Evolutionary conservation across 2,329 filamentous ascomycete species (phyloP).

Genomic region (Aspergillus udagawae): DNA sequence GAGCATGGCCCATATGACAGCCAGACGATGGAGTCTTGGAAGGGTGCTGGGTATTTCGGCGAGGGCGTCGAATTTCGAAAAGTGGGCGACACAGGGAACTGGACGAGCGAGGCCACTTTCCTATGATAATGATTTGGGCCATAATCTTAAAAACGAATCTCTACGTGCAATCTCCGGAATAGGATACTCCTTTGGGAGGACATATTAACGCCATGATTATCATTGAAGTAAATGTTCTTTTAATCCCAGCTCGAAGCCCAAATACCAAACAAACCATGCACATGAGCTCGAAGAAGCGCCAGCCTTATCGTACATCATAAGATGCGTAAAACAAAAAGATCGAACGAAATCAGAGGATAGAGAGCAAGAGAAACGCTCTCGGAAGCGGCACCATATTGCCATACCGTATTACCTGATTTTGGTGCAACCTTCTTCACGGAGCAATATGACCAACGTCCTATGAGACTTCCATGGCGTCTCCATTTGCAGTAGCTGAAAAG

Average conservation of each 20-base stretch:
- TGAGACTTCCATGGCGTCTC: constrained; percentile 68
- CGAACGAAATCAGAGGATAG: constrained; percentile 13
- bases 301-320: constrained; percentile 37
- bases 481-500: constrained; percentile 52
- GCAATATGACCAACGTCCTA: constrained; percentile 26
- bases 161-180: constrained; percentile 8
- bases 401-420: neutral
- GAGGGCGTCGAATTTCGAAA: constrained; percentile 75
- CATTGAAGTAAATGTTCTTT: constrained; percentile 14
- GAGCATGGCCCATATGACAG: constrained; percentile 85
- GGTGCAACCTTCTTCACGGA: neutral
- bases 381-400: neutral
- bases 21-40: constrained; percentile 84
- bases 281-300: constrained; percentile 29
- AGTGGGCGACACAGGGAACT: constrained; percentile 52
- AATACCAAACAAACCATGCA: constrained; percentile 20
- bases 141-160: neutral
- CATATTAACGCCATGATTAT: constrained; percentile 20
- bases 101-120: constrained; percentile 53
- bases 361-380: constrained; percentile 16
- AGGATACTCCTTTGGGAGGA: constrained; percentile 6
- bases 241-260: constrained; percentile 19
- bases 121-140: constrained; percentile 36
- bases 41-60: constrained; percentile 86
- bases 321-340: constrained; percentile 22